A percentile compares a stretch with the other conserved stretches of the same genome.
Conservation (phyloP, 441 rosid genomes). For the Brassica balearica region DNA sequence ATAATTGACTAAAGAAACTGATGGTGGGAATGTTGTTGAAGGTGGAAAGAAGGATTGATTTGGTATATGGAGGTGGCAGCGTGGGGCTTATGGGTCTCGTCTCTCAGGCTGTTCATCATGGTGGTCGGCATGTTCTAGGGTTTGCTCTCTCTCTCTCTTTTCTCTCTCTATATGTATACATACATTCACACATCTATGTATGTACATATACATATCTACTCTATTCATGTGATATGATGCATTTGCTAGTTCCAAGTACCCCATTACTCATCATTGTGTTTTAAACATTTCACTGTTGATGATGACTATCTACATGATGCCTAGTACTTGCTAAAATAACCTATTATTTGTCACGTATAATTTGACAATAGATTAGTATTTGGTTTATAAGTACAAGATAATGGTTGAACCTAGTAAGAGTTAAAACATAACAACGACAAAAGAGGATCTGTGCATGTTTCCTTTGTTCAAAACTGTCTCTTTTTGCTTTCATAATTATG, state of each 20-base stretch:
- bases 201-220: slow-evolving; percentile 9
- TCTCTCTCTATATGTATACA: slow-evolving; percentile 1
- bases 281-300: slow-evolving; percentile 31
- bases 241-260: slow-evolving; percentile 36
- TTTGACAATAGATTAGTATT: slow-evolving; percentile 1
- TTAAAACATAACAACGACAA: slow-evolving; percentile 40
- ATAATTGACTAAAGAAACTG: slow-evolving; percentile 29
- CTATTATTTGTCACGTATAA: neutral
- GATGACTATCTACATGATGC: slow-evolving; percentile 31
- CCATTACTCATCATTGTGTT: slow-evolving; percentile 40
- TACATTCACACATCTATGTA: slow-evolving; percentile 3
- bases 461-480: slow-evolving; percentile 35
- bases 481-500: slow-evolving; percentile 23
- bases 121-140: slow-evolving; percentile 99
- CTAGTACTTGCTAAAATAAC: slow-evolving; percentile 17
- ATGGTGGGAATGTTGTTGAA: slow-evolving; percentile 57
- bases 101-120: slow-evolving; percentile 98
- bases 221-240: slow-evolving; percentile 29
- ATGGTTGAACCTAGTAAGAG: slow-evolving; percentile 15
- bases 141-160: slow-evolving; percentile 51
- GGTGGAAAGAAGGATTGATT: slow-evolving; percentile 96
- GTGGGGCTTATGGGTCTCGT: slow-evolving; percentile 98
- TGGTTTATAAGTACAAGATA: neutral
- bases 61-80: slow-evolving; percentile 99
- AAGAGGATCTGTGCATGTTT: slow-evolving; percentile 42